Conservation (phyloP, 306 rosid genomes). For the Alnus glutinosa region DNA sequence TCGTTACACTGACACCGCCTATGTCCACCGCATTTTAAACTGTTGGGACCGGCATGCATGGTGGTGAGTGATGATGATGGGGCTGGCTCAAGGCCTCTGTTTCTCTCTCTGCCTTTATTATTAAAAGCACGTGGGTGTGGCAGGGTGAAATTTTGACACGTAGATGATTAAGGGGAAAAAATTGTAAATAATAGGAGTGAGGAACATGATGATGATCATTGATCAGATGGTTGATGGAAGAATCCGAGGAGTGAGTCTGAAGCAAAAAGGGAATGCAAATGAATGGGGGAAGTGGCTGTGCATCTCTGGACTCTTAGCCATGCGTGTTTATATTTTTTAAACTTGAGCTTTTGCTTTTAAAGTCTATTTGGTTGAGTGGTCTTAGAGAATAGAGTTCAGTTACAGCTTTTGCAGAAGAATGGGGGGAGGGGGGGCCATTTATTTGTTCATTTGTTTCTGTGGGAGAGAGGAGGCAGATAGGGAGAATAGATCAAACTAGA, state of each 20-base stretch:
- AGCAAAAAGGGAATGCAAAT: not conserved
- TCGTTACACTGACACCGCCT: not conserved
- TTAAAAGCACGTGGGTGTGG: conserved; percentile 1
- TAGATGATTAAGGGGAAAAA: not conserved
- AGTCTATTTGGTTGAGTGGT: not conserved
- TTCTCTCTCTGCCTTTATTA: conserved; percentile 4
- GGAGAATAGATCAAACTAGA: not conserved
- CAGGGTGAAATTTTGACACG: not conserved
- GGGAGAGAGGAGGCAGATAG: not conserved
- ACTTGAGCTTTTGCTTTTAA: conserved; percentile 8
- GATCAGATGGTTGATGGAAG: not conserved
- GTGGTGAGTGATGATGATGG: not conserved
- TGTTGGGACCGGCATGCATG: conserved; percentile 10
- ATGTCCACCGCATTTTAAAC: not conserved
- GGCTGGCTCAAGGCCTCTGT: conserved; percentile 6
- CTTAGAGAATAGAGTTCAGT: not conserved
- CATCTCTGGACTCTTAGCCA: conserved; percentile 17
- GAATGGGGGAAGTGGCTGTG: conserved; percentile 7
- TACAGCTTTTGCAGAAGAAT: conserved; percentile 20
- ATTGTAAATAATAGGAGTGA: not conserved
- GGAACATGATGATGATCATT: conserved; percentile 3
- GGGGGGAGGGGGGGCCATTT: not conserved
- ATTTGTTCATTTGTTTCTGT: not conserved
- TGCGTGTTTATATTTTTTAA: conserved; percentile 6
- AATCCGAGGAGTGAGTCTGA: not conserved